Evolutionary conservation across 345 rosid genomes (phyloP).

Genomic region (Camelina laxa): DNA sequence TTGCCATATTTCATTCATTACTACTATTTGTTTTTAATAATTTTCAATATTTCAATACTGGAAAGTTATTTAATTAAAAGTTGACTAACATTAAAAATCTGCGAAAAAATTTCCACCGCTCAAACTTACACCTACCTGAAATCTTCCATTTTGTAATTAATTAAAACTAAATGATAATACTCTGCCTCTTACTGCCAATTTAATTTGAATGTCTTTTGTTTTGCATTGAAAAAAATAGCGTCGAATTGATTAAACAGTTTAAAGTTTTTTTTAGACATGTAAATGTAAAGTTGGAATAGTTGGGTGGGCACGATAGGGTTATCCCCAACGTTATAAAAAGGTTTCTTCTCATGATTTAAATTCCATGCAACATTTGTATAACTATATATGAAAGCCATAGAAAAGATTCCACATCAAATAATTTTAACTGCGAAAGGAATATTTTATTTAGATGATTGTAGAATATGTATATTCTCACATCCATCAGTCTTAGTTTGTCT

Average conservation of each 20-base stretch:
- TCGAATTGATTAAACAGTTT: neutral
- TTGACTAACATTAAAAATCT: neutral
- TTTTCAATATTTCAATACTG: neutral
- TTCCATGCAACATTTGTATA: constrained; percentile 29
- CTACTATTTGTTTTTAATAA: neutral
- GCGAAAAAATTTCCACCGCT: neutral
- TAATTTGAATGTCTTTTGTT: neutral
- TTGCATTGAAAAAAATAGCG: neutral
- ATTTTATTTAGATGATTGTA: neutral
- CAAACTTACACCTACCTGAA: neutral
- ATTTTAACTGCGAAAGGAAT: neutral
- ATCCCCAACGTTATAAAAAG: constrained; percentile 29
- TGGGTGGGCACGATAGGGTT: constrained; percentile 24
- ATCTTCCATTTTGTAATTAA: neutral
- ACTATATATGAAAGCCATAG: constrained; percentile 17
- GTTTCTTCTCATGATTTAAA: constrained; percentile 24
- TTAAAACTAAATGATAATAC: neutral
- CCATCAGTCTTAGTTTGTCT: neutral
- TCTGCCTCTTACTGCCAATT: neutral
- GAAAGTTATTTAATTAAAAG: neutral
- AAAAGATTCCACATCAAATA: constrained; percentile 27
- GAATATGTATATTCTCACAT: constrained; percentile 6
- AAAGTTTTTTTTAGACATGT: neutral
- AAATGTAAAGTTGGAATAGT: constrained; percentile 32
- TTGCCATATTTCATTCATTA: neutral